phyloP scores from a whole-genome alignment of 2,329 filamentous ascomycete genomes.

The Cordyceps fumosorosea region DNA sequence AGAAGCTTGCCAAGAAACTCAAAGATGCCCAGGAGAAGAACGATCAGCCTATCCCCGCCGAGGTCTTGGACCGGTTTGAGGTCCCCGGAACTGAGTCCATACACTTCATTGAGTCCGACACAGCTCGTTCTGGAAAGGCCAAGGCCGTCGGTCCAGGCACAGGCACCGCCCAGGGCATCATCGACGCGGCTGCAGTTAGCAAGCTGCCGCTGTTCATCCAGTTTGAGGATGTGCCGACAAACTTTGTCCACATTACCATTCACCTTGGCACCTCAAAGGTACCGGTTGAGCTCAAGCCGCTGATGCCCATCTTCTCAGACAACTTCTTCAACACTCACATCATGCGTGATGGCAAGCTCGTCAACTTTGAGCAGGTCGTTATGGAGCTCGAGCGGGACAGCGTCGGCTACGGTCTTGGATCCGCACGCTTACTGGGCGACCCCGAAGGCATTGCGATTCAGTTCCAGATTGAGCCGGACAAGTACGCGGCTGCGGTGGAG shows the following conservation, averaged over 20 bases:
- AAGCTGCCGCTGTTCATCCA: constrained; percentile 84
- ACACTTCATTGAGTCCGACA: constrained; percentile 84
- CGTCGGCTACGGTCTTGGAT: constrained; percentile 70
- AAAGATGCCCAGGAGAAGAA: constrained; percentile 84
- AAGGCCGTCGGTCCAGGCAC: constrained; percentile 59
- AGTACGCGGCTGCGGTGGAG: constrained; percentile 73
- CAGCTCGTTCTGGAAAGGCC: constrained; percentile 75
- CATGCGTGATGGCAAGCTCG: constrained; percentile 62
- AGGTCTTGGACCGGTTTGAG: constrained; percentile 72
- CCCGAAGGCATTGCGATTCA: constrained; percentile 74
- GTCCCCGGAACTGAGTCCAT: constrained; percentile 87
- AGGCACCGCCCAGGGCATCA: constrained; percentile 65
- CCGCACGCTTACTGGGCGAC: constrained; percentile 63
- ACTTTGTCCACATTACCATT: constrained; percentile 81
- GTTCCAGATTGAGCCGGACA: constrained; percentile 81
- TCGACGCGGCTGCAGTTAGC: constrained; percentile 59
- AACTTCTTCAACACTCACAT: constrained; percentile 96
- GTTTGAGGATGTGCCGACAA: constrained; percentile 89
- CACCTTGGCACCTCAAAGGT: constrained; percentile 72
- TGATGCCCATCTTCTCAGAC: constrained; percentile 77
- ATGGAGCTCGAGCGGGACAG: constrained; percentile 88
- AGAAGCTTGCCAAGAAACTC: constrained; percentile 66
- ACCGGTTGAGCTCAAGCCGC: constrained; percentile 74
- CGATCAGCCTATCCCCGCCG: constrained; percentile 74
- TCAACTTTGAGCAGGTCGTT: constrained; percentile 89